Conservation (phyloP, 2,329 filamentous ascomycete species). For the Clarireedia hainanense region DNA sequence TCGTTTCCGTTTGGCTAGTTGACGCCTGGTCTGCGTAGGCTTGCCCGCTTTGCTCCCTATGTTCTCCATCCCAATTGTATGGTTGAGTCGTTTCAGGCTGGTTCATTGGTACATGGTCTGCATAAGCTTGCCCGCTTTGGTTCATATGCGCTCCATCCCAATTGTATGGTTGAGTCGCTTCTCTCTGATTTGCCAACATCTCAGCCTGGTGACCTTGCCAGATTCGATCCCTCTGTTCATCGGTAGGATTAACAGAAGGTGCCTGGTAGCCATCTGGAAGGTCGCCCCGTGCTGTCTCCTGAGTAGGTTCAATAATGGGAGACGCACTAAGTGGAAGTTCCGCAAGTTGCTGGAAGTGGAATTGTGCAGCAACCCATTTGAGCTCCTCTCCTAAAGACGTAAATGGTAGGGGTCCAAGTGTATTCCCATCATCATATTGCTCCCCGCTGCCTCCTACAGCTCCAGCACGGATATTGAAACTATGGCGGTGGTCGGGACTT, state of each 20-base stretch:
- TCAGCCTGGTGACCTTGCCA: background rate
- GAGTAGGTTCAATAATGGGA: background rate
- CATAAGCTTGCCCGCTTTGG: background rate
- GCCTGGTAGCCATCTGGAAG: background rate
- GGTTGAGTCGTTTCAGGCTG: no score
- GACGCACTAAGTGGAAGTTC: background rate
- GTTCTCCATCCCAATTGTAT: no score
- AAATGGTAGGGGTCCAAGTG: constrained; percentile 7
- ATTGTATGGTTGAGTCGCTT: background rate
- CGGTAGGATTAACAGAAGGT: background rate
- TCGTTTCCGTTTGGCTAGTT: no score
- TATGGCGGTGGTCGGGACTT: no score
- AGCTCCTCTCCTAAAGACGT: constrained; percentile 1
- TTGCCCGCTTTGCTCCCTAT: no score
- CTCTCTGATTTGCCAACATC: background rate
- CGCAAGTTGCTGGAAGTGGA: background rate
- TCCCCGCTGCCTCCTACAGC: background rate
- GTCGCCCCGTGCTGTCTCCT: constrained; percentile 1
- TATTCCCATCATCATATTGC: background rate
- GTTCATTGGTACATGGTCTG: no score
- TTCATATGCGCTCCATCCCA: background rate
- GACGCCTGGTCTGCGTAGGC: no score
- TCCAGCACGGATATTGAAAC: background rate
- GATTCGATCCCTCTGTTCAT: background rate
- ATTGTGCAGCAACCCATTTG: constrained; percentile 5